These are phyloP conservation scores for Plasmodium cynomolgi DNA, from an alignment of 169 alveolate genomes.

Conservation along the genomic window DNA sequence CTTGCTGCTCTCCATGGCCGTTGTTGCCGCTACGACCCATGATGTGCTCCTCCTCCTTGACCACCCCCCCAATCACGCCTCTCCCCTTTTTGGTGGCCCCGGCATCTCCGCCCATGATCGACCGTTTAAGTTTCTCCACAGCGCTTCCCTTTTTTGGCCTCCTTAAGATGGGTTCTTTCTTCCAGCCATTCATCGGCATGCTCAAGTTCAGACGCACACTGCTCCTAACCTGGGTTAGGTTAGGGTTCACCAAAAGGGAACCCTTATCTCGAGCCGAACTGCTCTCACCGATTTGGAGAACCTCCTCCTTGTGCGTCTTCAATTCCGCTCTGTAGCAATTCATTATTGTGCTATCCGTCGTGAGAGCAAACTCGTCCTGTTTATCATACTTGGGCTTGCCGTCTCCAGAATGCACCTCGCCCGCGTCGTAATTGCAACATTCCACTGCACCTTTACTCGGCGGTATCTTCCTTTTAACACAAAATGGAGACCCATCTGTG, in stretches of 20 bases:
- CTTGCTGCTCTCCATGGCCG: background rate
- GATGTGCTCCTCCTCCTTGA: background rate
- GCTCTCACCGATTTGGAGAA: background rate
- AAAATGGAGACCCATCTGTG: background rate
- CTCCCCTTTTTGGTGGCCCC: background rate
- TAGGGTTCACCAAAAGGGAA: background rate
- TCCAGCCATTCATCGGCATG: background rate
- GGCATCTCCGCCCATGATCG: background rate
- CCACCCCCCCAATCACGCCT: background rate
- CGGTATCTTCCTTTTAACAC: background rate
- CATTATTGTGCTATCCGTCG: conserved; percentile 17
- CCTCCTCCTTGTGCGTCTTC: background rate
- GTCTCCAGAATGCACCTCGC: background rate
- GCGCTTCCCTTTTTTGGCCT: background rate
- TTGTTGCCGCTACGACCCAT: background rate
- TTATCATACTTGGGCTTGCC: background rate
- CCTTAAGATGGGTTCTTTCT: background rate
- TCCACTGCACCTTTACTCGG: background rate
- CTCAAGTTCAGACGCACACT: background rate
- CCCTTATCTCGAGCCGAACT: background rate
- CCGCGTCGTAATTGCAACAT: background rate
- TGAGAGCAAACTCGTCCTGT: background rate
- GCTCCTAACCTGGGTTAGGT: background rate
- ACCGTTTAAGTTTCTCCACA: background rate
- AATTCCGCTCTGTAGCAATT: conserved; percentile 21